Percentiles rank a stretch among this genome's conserved stretches.
Evolutionary conservation across 345 rosid species (phyloP).

Genomic region (Ceriops zippeliana): DNA sequence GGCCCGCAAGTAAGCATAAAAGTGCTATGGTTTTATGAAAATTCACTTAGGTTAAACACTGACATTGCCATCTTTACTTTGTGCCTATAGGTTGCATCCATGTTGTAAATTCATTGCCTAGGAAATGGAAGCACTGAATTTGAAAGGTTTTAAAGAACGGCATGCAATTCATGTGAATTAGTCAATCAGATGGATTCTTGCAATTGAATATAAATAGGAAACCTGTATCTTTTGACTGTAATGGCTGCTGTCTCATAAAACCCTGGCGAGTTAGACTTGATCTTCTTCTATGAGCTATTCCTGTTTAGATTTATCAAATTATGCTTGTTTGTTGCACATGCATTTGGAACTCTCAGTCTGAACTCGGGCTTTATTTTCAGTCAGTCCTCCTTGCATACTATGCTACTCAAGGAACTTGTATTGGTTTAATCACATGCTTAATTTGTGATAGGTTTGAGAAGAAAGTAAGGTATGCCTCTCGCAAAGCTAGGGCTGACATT

Average conservation of each 20-base stretch:
- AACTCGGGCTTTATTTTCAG: background rate
- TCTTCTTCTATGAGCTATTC: background rate
- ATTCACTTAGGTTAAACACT: background rate
- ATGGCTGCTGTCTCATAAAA: background rate
- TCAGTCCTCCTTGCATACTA: background rate
- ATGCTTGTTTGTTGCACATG: too few species aligned
- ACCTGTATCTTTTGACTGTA: background rate
- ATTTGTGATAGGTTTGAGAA: slow-evolving; percentile 71
- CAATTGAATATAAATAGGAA: background rate
- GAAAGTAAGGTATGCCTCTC: slow-evolving; percentile 89
- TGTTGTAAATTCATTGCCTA: background rate
- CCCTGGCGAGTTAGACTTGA: background rate
- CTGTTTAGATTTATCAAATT: too few species aligned
- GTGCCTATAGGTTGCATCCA: background rate
- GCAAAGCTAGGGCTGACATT: slow-evolving; percentile 97
- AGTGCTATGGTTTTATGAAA: background rate
- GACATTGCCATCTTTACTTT: background rate
- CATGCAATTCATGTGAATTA: background rate
- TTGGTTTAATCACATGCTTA: slow-evolving; percentile 6
- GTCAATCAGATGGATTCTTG: background rate
- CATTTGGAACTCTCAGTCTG: background rate
- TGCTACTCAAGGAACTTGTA: background rate
- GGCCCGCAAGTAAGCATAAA: slow-evolving; percentile 70
- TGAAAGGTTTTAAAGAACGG: background rate
- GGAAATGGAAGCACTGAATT: background rate